Evolutionary conservation across 192 early-diverging fungal genomes (phyloP).

Genomic region (Coemansia sp.): DNA sequence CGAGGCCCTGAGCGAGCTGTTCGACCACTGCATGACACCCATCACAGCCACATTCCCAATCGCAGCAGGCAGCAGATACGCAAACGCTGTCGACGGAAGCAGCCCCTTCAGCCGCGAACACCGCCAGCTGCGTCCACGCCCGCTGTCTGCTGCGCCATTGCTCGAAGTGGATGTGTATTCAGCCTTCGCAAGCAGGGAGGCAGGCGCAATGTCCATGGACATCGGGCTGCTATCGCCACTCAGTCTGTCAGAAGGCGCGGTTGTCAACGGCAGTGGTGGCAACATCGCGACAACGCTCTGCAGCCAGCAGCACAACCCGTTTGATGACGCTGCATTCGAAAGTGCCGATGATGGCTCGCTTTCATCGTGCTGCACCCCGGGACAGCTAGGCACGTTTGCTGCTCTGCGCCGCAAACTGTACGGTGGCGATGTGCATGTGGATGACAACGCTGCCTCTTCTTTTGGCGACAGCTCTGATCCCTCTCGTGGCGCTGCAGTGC

Average conservation of each 20-base stretch:
- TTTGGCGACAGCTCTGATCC: not conserved
- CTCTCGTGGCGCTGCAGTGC: not conserved
- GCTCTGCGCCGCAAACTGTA: slow-evolving; percentile 51
- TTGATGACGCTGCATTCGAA: slow-evolving; percentile 15
- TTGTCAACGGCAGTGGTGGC: slow-evolving; percentile 1
- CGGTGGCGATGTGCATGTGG: slow-evolving; percentile 28
- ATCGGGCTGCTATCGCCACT: slow-evolving; percentile 28
- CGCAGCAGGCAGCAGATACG: not conserved
- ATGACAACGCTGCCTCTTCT: not conserved
- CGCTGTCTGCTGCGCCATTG: slow-evolving; percentile 43
- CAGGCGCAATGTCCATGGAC: slow-evolving; percentile 2
- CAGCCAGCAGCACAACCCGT: not conserved
- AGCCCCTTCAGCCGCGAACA: not conserved
- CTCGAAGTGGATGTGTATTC: slow-evolving; percentile 24
- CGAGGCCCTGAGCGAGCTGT: slow-evolving; percentile 53
- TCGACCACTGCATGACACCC: slow-evolving; percentile 55
- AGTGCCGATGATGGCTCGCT: slow-evolving; percentile 21
- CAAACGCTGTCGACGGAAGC: not conserved
- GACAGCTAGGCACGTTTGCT: slow-evolving; percentile 40
- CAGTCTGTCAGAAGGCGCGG: not conserved
- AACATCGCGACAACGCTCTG: not conserved
- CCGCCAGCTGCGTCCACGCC: slow-evolving; percentile 24
- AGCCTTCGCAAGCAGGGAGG: not conserved
- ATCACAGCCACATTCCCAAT: slow-evolving; percentile 12
- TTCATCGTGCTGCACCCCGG: slow-evolving; percentile 9